Evolutionary conservation across 2,329 filamentous ascomycete genomes (phyloP).

Genomic region (Raffaelea deltoideospora): DNA sequence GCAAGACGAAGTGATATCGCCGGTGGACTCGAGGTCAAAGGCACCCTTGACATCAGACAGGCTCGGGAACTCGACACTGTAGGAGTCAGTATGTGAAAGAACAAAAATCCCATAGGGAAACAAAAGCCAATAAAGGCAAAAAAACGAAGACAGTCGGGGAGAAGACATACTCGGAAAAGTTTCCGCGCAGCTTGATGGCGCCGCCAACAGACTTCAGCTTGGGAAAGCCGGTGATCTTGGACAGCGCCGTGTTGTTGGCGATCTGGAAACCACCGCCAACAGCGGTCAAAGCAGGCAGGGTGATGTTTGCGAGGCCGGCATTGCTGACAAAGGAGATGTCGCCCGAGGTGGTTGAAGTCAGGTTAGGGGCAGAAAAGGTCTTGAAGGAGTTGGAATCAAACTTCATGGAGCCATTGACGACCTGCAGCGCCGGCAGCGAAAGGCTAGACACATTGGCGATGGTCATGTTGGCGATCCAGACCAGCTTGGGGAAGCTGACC

Average conservation of each 20-base stretch:
- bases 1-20: conserved; percentile 42
- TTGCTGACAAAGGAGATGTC: conserved; percentile 51
- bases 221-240: conserved; percentile 50
- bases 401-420: conserved; percentile 64
- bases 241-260: conserved; percentile 74
- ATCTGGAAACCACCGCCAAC: conserved; percentile 72
- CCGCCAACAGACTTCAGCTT: conserved; percentile 56
- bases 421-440: conserved; percentile 54
- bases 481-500: conserved; percentile 62
- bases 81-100: too few relatives aligned
- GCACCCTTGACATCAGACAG: conserved; percentile 56
- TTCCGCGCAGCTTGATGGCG: conserved; percentile 72
- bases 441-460: conserved; percentile 68
- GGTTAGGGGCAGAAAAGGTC: conserved; percentile 48
- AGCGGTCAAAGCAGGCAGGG: conserved; percentile 50
- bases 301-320: conserved; percentile 53
- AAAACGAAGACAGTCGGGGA: too few relatives aligned
- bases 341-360: conserved; percentile 48
- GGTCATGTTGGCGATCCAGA: conserved; percentile 65
- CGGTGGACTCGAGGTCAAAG: conserved; percentile 54
- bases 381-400: conserved; percentile 68
- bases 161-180: conserved; percentile 60
- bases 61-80: conserved; percentile 53
- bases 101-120: too few relatives aligned
- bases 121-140: too few relatives aligned